A percentile compares a stretch with the other conserved stretches of the same genome.
phyloP scores from a whole-genome alignment of 2,329 filamentous ascomycete species.

The Gaeumannomyces sp. region DNA sequence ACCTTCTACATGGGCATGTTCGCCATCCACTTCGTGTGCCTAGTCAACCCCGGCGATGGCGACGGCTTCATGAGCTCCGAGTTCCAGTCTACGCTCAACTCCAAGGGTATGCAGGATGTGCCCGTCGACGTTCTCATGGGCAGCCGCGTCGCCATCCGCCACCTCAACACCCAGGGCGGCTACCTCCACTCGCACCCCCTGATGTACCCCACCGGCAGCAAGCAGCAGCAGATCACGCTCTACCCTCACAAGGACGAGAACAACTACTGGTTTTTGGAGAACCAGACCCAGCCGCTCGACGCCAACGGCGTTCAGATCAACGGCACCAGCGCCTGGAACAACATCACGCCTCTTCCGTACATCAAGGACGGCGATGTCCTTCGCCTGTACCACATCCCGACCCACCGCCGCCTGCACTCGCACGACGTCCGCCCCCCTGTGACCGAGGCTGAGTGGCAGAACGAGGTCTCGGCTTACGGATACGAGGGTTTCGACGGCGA shows the following conservation, averaged over 20 bases:
- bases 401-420: constrained; percentile 86
- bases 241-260: constrained; percentile 99
- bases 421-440: constrained; percentile 87
- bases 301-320: constrained; percentile 69
- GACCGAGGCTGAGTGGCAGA: constrained; percentile 87
- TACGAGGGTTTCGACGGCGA: constrained; percentile 96
- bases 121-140: constrained; percentile 88
- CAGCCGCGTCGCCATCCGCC: constrained; percentile 77
- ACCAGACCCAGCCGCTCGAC: constrained; percentile 85
- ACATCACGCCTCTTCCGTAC: constrained; percentile 45
- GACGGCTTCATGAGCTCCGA: constrained; percentile 99
- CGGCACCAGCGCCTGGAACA: constrained; percentile 80
- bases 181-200: constrained; percentile 95
- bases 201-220: constrained; percentile 97
- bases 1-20: constrained; percentile 97
- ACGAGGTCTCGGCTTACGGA: constrained; percentile 93
- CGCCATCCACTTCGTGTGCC: constrained; percentile 88
- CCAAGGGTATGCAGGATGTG: constrained; percentile 92
- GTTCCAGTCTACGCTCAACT: constrained; percentile 96
- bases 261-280: constrained; percentile 91
- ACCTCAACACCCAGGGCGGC: constrained; percentile 95
- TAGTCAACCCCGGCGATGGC: constrained; percentile 91
- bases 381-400: constrained; percentile 76
- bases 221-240: constrained; percentile 96
- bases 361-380: constrained; percentile 77